These are phyloP conservation scores for Stemphylium beticola DNA, from an alignment of 2,329 filamentous ascomycete genomes.

Conservation along the genomic window DNA sequence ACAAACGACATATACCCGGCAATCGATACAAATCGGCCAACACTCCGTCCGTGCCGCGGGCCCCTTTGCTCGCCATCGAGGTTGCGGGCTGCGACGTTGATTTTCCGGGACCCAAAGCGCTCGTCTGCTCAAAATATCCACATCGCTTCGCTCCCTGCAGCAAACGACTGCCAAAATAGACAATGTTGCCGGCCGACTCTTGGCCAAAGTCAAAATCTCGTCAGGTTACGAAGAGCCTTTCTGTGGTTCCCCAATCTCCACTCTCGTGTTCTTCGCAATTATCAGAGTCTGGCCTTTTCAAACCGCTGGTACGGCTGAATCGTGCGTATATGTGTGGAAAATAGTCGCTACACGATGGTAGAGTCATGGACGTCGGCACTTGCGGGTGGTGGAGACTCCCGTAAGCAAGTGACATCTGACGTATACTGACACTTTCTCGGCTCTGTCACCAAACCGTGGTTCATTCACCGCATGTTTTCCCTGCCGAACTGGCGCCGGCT, in stretches of 20 bases:
- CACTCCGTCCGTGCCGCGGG: not conserved
- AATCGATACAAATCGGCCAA: slow-evolving; percentile 3
- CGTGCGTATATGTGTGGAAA: not conserved
- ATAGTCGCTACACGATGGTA: not conserved
- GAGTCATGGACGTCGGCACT: slow-evolving; percentile 1
- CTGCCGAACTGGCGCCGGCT: slow-evolving; percentile 8
- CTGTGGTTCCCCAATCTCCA: not conserved
- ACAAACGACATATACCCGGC: slow-evolving; percentile 1
- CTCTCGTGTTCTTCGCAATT: not conserved
- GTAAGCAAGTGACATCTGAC: slow-evolving; percentile 9
- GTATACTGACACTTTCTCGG: slow-evolving; percentile 1
- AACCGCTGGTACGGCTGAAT: slow-evolving; percentile 4
- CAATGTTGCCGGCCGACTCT: not conserved
- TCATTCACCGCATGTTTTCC: slow-evolving; percentile 16
- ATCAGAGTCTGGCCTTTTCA: not conserved
- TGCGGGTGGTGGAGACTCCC: slow-evolving; percentile 5
- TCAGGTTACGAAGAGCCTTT: not conserved
- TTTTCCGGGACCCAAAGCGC: slow-evolving; percentile 1
- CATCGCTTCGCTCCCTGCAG: slow-evolving; percentile 11
- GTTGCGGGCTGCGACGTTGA: slow-evolving; percentile 2
- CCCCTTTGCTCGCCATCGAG: slow-evolving; percentile 1
- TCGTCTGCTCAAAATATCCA: not conserved
- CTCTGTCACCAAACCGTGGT: slow-evolving; percentile 12
- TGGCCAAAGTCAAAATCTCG: not conserved
- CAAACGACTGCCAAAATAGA: slow-evolving; percentile 6